Evolutionary conservation across 139 green algal genomes (phyloP).

Genomic region (Closterium sp.): DNA sequence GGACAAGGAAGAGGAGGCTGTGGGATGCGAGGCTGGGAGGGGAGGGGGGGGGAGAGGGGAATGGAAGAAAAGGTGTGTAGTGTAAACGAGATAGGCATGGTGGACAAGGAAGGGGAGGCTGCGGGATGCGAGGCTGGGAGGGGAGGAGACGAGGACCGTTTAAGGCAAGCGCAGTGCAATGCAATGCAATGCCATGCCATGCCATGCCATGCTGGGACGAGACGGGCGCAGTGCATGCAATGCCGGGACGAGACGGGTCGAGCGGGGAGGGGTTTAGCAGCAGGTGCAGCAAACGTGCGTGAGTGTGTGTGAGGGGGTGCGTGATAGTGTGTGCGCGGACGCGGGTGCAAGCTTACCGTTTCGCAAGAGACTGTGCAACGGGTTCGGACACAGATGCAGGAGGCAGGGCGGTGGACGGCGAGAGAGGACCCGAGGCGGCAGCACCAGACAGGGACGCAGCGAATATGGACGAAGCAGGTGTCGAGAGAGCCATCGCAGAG

Average conservation of each 20-base stretch:
- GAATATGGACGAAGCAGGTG: too few relatives aligned
- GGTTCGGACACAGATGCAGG: neutral
- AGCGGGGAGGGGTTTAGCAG: too few relatives aligned
- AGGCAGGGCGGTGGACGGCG: neutral
- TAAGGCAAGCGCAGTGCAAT: too few relatives aligned
- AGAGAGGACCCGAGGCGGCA: neutral
- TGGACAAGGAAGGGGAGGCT: neutral
- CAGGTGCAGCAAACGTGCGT: neutral
- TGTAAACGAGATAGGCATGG: neutral
- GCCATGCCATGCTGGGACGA: too few relatives aligned
- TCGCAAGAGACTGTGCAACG: neutral
- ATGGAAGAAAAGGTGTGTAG: neutral
- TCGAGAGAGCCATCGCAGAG: too few relatives aligned
- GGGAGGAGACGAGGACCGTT: neutral
- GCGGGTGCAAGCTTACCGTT: neutral
- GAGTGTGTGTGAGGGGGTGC: too few relatives aligned
- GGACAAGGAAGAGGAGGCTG: neutral
- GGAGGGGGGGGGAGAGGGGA: neutral
- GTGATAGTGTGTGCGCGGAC: too few relatives aligned
- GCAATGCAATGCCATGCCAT: too few relatives aligned
- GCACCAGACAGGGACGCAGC: too few relatives aligned
- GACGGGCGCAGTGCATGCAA: too few relatives aligned
- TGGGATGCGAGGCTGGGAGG: neutral
- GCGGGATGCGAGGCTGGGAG: neutral
- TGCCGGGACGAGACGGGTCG: too few relatives aligned